Evolutionary conservation across 306 rosid species (phyloP).

Genomic region (Parietaria judaica): DNA sequence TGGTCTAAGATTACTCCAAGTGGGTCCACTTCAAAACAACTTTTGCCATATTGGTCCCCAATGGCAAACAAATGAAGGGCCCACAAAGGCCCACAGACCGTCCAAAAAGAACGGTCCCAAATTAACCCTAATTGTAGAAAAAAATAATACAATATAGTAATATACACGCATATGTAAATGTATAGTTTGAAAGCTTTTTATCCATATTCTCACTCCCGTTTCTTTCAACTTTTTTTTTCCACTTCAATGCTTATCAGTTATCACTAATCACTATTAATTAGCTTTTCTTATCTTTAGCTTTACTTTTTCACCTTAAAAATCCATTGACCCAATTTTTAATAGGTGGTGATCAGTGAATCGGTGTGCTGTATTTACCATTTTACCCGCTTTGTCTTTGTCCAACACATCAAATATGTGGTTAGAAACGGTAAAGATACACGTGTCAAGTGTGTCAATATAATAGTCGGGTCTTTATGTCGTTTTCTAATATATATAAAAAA

Average conservation of each 20-base stretch:
- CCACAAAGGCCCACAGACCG: constrained; percentile 22
- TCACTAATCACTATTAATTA: neutral
- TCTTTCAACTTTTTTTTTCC: constrained; percentile 12
- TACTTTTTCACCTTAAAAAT: neutral
- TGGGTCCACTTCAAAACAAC: constrained; percentile 13
- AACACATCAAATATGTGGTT: neutral
- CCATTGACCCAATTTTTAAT: constrained; percentile 9
- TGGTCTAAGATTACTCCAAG: constrained; percentile 20
- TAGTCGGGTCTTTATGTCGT: no score
- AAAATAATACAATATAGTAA: no score
- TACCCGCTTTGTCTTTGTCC: neutral
- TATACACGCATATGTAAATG: neutral
- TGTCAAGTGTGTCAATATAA: neutral
- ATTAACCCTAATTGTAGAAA: neutral
- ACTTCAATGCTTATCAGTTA: neutral
- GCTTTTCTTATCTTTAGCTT: neutral
- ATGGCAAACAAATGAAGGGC: constrained; percentile 6
- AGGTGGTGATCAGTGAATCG: neutral
- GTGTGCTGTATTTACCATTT: neutral
- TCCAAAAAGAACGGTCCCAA: constrained; percentile 29
- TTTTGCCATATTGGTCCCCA: constrained; percentile 3
- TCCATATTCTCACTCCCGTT: neutral
- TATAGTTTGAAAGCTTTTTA: neutral
- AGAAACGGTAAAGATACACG: neutral
- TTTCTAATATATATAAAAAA: no score